Evolutionary conservation across 2,329 filamentous ascomycete species (phyloP).

Genomic region (Colletotrichum sansevieriae): DNA sequence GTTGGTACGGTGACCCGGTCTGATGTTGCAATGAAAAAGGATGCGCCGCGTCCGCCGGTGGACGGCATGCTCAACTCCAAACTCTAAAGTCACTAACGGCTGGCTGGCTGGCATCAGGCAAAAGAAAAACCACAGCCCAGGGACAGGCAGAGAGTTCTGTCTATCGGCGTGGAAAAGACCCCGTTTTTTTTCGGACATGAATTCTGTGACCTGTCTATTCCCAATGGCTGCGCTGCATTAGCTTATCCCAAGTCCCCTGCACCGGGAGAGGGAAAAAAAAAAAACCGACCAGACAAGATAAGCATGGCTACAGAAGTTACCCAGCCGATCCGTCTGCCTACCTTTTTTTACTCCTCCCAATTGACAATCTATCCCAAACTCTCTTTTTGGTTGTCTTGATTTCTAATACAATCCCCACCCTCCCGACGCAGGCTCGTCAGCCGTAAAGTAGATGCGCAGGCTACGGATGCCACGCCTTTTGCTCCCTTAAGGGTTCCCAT

Average conservation of each 20-base stretch:
- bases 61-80: conserved; percentile 1
- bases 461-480: not conserved
- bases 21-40: conserved; percentile 7
- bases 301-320: not conserved
- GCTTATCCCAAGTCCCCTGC: not conserved
- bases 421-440: too few relatives aligned
- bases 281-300: not conserved
- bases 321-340: conserved; percentile 9
- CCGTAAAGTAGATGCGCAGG: not conserved
- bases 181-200: too few relatives aligned
- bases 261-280: too few relatives aligned
- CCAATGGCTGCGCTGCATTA: not conserved
- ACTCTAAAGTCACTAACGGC: conserved; percentile 19
- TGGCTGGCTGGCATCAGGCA: not conserved
- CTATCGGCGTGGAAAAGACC: too few relatives aligned
- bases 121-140: not conserved
- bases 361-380: not conserved
- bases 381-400: not conserved
- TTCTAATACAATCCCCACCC: not conserved
- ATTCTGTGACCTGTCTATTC: too few relatives aligned
- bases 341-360: not conserved
- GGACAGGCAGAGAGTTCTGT: not conserved
- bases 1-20: conserved; percentile 21
- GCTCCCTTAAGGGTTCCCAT: conserved; percentile 15
- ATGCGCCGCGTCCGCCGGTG: too few relatives aligned